Conservation (phyloP, 805 yeast species). For the Lipomyces sp. region DNA sequence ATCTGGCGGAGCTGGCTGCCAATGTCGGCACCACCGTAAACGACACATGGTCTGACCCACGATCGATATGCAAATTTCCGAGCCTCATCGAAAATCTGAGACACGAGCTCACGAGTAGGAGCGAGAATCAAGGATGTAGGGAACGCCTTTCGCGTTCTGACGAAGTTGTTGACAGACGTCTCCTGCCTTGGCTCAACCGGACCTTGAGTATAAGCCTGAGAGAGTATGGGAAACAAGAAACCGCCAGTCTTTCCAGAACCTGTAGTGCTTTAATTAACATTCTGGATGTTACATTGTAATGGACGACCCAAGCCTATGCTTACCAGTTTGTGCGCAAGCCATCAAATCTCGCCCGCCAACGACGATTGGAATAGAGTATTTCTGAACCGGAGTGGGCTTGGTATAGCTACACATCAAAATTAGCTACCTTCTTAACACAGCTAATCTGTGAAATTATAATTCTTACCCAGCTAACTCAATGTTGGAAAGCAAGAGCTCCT, state of each 20-base stretch:
- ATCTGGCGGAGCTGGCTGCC: conserved; percentile 84
- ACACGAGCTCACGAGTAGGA: conserved; percentile 98
- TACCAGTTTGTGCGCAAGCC: conserved; percentile 91
- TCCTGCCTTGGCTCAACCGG: conserved; percentile 64
- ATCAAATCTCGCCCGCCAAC: conserved; percentile 87
- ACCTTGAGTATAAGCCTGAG: conserved; percentile 86
- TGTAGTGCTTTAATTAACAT: not conserved
- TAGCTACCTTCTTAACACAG: not conserved
- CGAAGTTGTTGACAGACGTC: conserved; percentile 42
- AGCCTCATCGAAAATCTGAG: conserved; percentile 95
- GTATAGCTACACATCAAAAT: conserved; percentile 55
- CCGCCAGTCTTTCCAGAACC: conserved; percentile 99
- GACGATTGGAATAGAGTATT: conserved; percentile 90
- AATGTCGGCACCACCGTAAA: conserved; percentile 98
- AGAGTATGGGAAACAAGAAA: conserved; percentile 94
- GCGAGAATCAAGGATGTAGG: conserved; percentile 97
- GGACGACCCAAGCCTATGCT: not conserved
- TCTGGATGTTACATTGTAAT: not conserved
- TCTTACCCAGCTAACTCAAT: conserved; percentile 70
- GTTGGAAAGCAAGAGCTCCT: conserved; percentile 81
- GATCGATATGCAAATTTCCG: conserved; percentile 95
- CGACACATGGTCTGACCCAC: conserved; percentile 96
- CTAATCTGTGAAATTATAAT: not conserved
- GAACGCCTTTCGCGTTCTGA: conserved; percentile 72
- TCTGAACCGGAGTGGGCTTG: conserved; percentile 96